phyloP scores from a whole-genome alignment of 1,284 basidiomycete species.

The Ceratobasidium theobromae region DNA sequence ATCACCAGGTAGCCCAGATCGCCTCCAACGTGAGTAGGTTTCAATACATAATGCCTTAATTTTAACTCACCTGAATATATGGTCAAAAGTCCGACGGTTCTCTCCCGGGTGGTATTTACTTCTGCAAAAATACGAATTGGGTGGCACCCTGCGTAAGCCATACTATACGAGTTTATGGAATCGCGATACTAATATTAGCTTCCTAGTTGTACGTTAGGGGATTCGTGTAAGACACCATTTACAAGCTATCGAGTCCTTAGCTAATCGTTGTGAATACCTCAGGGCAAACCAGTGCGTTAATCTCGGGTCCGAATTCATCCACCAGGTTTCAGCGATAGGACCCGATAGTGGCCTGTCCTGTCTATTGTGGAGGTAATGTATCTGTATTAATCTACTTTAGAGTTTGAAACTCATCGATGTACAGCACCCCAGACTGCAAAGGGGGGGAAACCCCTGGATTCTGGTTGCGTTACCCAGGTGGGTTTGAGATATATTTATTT shows the following conservation, averaged over 20 bases:
- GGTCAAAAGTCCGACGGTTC: neutral
- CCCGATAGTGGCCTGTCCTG: conserved; percentile 6
- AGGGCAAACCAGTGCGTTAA: conserved; percentile 20
- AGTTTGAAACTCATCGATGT: neutral
- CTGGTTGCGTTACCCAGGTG: conserved; percentile 9
- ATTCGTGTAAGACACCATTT: too few relatives aligned
- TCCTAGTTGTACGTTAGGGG: too few relatives aligned
- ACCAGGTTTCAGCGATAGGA: conserved; percentile 11
- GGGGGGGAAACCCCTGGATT: neutral
- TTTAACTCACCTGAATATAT: too few relatives aligned
- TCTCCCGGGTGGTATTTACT: neutral
- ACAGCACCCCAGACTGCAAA: conserved; percentile 7
- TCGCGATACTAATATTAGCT: too few relatives aligned
- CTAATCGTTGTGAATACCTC: too few relatives aligned
- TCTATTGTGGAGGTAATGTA: conserved; percentile 1
- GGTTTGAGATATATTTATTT: neutral
- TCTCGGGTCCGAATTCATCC: conserved; percentile 22
- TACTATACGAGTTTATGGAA: neutral
- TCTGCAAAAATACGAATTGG: neutral
- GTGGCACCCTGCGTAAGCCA: neutral
- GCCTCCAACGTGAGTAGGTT: neutral
- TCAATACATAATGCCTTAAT: too few relatives aligned
- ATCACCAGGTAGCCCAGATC: conserved; percentile 11
- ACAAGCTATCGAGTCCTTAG: too few relatives aligned
- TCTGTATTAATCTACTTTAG: neutral